phyloP scores from a whole-genome alignment of 768 basidiomycete genomes.

The Amylocystis lapponica region DNA sequence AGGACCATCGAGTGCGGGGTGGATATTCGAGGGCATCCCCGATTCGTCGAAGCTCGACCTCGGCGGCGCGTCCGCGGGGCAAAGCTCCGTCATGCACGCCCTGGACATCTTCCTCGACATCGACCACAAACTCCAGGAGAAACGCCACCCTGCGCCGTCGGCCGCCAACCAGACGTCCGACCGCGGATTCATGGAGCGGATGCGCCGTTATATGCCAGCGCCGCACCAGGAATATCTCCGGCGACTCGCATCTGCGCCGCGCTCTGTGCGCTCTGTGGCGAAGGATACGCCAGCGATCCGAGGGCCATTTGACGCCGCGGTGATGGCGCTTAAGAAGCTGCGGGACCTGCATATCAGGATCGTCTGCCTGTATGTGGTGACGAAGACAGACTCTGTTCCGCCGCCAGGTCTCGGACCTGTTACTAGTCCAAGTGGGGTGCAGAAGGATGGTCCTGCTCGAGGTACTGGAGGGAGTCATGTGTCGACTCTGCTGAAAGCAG shows the following conservation, averaged over 20 bases:
- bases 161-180: conserved; percentile 59
- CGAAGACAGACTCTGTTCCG: conserved; percentile 65
- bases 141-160: conserved; percentile 64
- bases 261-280: conserved; percentile 59
- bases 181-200: conserved; percentile 83
- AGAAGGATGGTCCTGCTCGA: conserved; percentile 43
- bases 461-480: conserved; percentile 92
- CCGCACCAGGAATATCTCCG: conserved; percentile 81
- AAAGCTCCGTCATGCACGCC: conserved; percentile 87
- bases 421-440: conserved; percentile 20
- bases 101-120: conserved; percentile 84
- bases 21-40: conserved; percentile 78
- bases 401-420: conserved; percentile 6
- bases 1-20: conserved; percentile 43
- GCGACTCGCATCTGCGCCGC: conserved; percentile 54
- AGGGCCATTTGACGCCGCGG: conserved; percentile 75
- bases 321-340: conserved; percentile 74
- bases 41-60: conserved; percentile 53
- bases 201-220: conserved; percentile 94
- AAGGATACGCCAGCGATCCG: conserved; percentile 50
- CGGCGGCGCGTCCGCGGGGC: conserved; percentile 90
- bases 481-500: conserved; percentile 77
- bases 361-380: conserved; percentile 82
- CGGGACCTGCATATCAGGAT: conserved; percentile 88
- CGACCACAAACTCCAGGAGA: conserved; percentile 75